Evolutionary conservation across 2,329 filamentous ascomycete species (phyloP), one percentile per base, ranked within the genome.

Genomic region (Colletotrichum liriopes): DNA sequence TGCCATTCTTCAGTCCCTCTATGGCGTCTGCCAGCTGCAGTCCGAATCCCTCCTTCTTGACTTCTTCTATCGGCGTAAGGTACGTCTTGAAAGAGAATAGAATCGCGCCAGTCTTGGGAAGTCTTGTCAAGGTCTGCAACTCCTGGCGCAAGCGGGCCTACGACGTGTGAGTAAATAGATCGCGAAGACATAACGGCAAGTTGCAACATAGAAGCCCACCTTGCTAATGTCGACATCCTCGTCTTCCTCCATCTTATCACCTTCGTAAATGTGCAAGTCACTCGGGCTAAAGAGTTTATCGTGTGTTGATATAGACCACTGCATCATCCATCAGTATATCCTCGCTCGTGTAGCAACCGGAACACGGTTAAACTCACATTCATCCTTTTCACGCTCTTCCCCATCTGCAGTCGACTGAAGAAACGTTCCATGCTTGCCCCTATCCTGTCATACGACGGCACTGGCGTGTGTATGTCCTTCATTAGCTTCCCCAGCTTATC

Each of bases 71-170:
- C 0, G 85, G 83, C 61, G 88, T 89, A 20, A 88, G 70, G 69
- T 88, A 88, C 0, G 87, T 89, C 79, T 89, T 89, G 81, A 90
- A 88, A 12, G 86, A 87, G 77, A 90, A 90, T 16, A 89, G 76
- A 2, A 89, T 77, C 0, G 85, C 84, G 3, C 77, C 76, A 0
- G 84, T 86, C 67, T 81, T 75, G 0, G 87, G 87, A 9, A 90
- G 80, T 1, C 87, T 82, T 1, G 82, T 86, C 39, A 89, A 74
- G 0, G 86, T 87, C 75, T 90, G 88, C 18, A 88, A 79, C 77
- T 90, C 87, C 39, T 72, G 70, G 86, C 83, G 35, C 86, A 82
- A 6, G 86, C 73, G 59, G 79, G 8, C 82, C 77, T 82, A 56
- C 37, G 1, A 20, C 18, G 11, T 39, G 49, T 72, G 6, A 72